Conservation (phyloP, 2,329 filamentous ascomycete species). For the Bipolaris bicolor region DNA sequence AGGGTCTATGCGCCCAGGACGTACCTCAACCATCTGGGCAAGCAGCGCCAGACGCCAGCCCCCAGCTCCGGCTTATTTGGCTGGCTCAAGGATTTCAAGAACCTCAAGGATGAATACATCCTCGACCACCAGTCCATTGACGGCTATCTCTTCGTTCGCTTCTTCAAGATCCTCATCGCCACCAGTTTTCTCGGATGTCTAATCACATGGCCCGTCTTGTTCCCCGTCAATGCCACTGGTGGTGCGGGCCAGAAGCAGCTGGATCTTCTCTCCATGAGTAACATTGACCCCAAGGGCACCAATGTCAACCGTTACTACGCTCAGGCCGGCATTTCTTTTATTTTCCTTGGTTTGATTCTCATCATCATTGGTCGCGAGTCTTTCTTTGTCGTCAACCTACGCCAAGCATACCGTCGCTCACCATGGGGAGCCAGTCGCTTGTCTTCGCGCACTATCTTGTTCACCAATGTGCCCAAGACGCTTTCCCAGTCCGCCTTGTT, state of each 20-base stretch:
- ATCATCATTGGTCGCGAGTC: slow-evolving; percentile 55
- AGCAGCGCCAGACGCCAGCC: slow-evolving; percentile 56
- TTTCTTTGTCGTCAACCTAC: slow-evolving; percentile 55
- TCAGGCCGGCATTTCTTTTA: slow-evolving; percentile 51
- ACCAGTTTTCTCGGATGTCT: slow-evolving; percentile 52
- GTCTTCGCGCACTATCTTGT: slow-evolving; percentile 56
- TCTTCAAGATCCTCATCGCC: slow-evolving; percentile 53
- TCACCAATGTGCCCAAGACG: slow-evolving; percentile 54
- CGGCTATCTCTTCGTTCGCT: slow-evolving; percentile 56
- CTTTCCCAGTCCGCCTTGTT: slow-evolving; percentile 50
- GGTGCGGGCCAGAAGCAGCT: slow-evolving; percentile 46
- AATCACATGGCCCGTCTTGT: slow-evolving; percentile 56
- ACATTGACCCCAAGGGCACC: slow-evolving; percentile 39
- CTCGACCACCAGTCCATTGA: slow-evolving; percentile 58
- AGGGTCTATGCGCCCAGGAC: slow-evolving; percentile 55
- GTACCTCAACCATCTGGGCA: slow-evolving; percentile 53
- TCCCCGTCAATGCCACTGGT: slow-evolving; percentile 55
- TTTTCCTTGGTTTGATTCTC: slow-evolving; percentile 53
- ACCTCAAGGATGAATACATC: slow-evolving; percentile 53
- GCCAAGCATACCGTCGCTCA: slow-evolving; percentile 56
- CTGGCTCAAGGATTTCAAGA: slow-evolving; percentile 59
- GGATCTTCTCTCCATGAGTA: slow-evolving; percentile 49
- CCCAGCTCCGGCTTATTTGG: slow-evolving; percentile 55
- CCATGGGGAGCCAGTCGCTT: slow-evolving; percentile 53
- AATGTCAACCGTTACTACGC: slow-evolving; percentile 52